Evolutionary conservation across 192 early-diverging fungal species (phyloP), one percentile per base, ranked within the genome.

Genomic region (Entophlyctis luteolus): DNA sequence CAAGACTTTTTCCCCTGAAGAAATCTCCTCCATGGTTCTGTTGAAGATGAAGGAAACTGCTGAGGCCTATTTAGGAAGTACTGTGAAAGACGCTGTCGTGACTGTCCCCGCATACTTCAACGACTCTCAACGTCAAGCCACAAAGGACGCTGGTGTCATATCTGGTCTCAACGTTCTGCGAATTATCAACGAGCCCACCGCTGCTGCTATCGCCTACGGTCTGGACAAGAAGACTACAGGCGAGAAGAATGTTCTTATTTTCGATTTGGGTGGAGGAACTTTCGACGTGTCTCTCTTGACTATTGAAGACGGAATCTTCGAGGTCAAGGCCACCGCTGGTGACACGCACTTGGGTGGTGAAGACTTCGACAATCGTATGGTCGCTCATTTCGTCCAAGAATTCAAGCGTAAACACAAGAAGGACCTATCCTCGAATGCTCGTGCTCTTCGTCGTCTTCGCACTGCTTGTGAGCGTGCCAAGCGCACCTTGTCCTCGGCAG

Each of bases 161-260:
- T 77, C 94, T 50, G 94, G 94, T 59, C 84, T 98, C 56, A 96
- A 96, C 86, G 93, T 98, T 49, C 91, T 94, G 73, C 94, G 96
- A 82, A 98, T 98, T 85, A 97, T 97, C 85, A 97, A 97, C 88
- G 96, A 98, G 85, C 94, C 96, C 69, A 97, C 96, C 48, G 94
- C 96, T 47, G 96, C 96, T 28, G 96, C 96, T 72, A 97, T 98
- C 74, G 96, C 96, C 73, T 98, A 97, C 76, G 94, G 94, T 84
- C 85, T 97, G 62, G 94, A 98, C 87, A 96, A 96, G 89, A 95
- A 94, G 88, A 73, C 77, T 71, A 53, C 67, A 54, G n/a, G n/a
- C n/a, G 92, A 96, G 84, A 85, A 85, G 78, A 93, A 94, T 83
- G 89, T 96, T 62, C 87, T 96, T 71, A 91, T 98, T 69, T 98